These are phyloP conservation scores for Alternaria atra DNA, from an alignment of 2,329 filamentous ascomycete genomes.

Conservation along the genomic window DNA sequence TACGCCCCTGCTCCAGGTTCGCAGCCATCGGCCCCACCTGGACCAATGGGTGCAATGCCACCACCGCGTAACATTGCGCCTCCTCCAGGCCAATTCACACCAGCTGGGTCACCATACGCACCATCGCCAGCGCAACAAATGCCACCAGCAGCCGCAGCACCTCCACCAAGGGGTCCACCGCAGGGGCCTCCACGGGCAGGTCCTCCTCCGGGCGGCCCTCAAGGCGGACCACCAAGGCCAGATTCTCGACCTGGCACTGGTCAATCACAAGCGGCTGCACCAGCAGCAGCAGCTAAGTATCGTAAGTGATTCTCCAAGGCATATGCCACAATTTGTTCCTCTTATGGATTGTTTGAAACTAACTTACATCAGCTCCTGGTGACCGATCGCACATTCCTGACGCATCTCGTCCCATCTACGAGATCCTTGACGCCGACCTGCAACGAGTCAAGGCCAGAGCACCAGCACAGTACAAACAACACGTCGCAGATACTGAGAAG, in stretches of 20 bases:
- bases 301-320: slow-evolving; percentile 62
- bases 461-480: slow-evolving; percentile 83
- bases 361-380: slow-evolving; percentile 64
- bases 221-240: slow-evolving; percentile 51
- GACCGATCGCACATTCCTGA: slow-evolving; percentile 89
- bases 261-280: slow-evolving; percentile 59
- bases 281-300: slow-evolving; percentile 70
- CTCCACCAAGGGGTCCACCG: slow-evolving; percentile 52
- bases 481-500: slow-evolving; percentile 94
- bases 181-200: slow-evolving; percentile 56
- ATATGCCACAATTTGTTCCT: neutral
- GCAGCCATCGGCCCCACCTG: slow-evolving; percentile 56
- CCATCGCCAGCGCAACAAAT: slow-evolving; percentile 46
- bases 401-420: slow-evolving; percentile 78
- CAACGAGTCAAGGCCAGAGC: slow-evolving; percentile 86
- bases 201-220: slow-evolving; percentile 44
- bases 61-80: slow-evolving; percentile 56
- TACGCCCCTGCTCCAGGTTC: slow-evolving; percentile 72
- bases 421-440: slow-evolving; percentile 84
- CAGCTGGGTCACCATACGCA: slow-evolving; percentile 33
- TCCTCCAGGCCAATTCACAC: slow-evolving; percentile 50
- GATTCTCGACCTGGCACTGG: slow-evolving; percentile 58
- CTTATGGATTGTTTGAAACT: slow-evolving; percentile 23
- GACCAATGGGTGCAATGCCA: slow-evolving; percentile 46
- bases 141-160: slow-evolving; percentile 52